Conservation (phyloP, 768 basidiomycete species). For the Russula virescens region DNA sequence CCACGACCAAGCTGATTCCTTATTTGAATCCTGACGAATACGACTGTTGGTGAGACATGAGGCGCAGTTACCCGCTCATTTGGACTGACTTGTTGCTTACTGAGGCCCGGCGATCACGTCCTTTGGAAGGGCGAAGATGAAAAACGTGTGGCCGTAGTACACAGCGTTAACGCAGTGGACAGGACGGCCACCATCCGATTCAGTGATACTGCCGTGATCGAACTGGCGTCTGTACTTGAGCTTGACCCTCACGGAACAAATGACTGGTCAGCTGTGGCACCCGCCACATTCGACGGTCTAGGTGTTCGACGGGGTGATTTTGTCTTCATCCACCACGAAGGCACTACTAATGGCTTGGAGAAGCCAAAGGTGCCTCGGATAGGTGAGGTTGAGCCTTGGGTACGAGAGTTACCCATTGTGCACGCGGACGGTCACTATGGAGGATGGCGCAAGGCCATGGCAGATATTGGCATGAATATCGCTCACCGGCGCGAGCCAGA, state of each 20-base stretch:
- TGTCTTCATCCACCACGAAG: conserved; percentile 70
- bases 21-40: conserved; percentile 88
- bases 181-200: conserved; percentile 65
- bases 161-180: conserved; percentile 65
- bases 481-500: conserved; percentile 41
- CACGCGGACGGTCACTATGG: conserved; percentile 44
- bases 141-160: conserved; percentile 65
- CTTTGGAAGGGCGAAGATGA: conserved; percentile 74
- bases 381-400: conserved; percentile 80
- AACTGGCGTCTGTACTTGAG: conserved; percentile 78
- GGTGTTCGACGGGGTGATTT: conserved; percentile 82
- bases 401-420: conserved; percentile 50
- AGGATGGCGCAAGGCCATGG: conserved; percentile 71
- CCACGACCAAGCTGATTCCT: conserved; percentile 64
- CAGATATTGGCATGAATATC: conserved; percentile 54
- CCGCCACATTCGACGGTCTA: conserved; percentile 49
- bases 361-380: conserved; percentile 73
- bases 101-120: conserved; percentile 88
- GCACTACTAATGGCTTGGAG: conserved; percentile 65
- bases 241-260: conserved; percentile 78
- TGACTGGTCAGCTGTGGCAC: conserved; percentile 41
- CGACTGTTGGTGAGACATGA: conserved; percentile 67
- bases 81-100: not conserved
- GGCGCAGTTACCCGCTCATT: not conserved
- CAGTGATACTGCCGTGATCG: conserved; percentile 45